Percentiles rank a stretch among this genome's conserved stretches.
phyloP scores from a whole-genome alignment of 2,329 filamentous ascomycete species.

The Aspergillus arachidicola region DNA sequence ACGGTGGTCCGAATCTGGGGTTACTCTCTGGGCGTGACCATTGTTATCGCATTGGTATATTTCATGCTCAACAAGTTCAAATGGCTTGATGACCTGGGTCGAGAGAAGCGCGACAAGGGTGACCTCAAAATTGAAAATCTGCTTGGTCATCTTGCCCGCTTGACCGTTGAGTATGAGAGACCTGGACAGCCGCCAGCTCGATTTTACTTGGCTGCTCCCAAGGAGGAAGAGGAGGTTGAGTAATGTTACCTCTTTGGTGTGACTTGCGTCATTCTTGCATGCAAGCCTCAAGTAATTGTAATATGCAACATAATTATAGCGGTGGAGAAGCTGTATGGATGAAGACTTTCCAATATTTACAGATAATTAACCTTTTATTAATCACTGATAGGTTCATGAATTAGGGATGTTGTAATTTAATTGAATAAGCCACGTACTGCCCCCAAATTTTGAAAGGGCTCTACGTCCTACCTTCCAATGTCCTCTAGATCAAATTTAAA shows the following conservation, averaged over 20 bases:
- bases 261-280: not conserved
- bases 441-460: not conserved
- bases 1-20: constrained; percentile 56
- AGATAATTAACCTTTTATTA: not conserved
- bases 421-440: not conserved
- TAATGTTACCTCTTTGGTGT: constrained; percentile 18
- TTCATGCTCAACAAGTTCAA: constrained; percentile 48
- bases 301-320: not conserved
- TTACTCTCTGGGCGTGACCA: constrained; percentile 54
- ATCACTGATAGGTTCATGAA: constrained; percentile 3
- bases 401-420: not conserved
- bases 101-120: constrained; percentile 49
- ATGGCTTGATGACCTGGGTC: constrained; percentile 52
- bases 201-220: constrained; percentile 45
- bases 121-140: constrained; percentile 56
- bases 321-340: not conserved
- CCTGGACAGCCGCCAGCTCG: constrained; percentile 48
- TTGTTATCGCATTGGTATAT: constrained; percentile 56
- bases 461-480: not conserved
- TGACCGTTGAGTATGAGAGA: constrained; percentile 53
- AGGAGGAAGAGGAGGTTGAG: constrained; percentile 49
- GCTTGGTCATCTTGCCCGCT: constrained; percentile 51
- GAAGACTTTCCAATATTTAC: not conserved
- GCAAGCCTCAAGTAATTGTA: too few species aligned
- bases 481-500: too few species aligned